Evolutionary conservation across 148 eudicot genomes (phyloP), one percentile per base, ranked within the genome.

Genomic region (Rhododendron ferrugineum): DNA sequence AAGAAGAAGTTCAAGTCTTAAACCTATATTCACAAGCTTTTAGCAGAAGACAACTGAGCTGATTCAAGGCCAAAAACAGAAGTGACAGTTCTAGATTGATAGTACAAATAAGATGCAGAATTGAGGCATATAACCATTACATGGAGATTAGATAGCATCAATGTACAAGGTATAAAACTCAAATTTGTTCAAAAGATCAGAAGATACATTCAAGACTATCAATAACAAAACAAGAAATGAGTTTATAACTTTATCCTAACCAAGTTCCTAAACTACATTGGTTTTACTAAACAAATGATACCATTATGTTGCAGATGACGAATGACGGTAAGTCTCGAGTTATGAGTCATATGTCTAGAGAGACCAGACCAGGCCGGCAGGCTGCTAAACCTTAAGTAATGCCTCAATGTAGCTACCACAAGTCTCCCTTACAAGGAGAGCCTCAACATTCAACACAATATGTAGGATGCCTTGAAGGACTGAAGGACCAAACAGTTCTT

Each of bases 1-100:
- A 77, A 81, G 44, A 83, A 82, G 46, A 52, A 54, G n/a, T 13
- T 82, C 72, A 85, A 23, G 77, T 85, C 40, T 77, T 66, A 85
- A 40, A 28, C 20, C 54, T 23, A 26, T 54, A 36, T 50, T 70
- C 64, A 30, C 64, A 1, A 18, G 52, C 60, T 26, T 68, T 82
- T 68, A 62, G 28, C 42, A 70, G 22, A 68, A 49, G 46, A 26
- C 16, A 10, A 18, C 23, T 20, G 73, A 22, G 49, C 62, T 18
- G 58, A 72, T 83, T 30, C 56, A 20, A 80, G 56, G 49, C 52
- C 85, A 26, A 13, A 32, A 15, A 2, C 74, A 44, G 16, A 42
- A 44, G 52, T 5, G 3, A 66, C 44, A 14, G 37, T 72, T 32
- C 34, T 72, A 72, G 76, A 20, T 68, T 70, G 42, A 28, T 26